Evolutionary conservation across 192 early-diverging fungal genomes (phyloP).

Genomic region (Backusella tuberculispora): DNA sequence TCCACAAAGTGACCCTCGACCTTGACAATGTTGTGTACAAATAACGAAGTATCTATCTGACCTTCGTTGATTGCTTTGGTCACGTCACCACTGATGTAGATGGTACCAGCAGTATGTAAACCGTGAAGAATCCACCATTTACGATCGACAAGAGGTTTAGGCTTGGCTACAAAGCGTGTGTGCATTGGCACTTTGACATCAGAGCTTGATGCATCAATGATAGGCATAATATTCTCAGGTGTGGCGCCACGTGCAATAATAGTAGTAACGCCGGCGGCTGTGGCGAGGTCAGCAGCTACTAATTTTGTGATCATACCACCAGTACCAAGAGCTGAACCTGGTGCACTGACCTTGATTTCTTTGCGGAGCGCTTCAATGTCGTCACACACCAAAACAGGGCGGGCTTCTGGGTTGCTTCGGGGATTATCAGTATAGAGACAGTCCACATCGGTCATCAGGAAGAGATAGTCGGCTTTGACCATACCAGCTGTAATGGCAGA

Average conservation of each 20-base stretch:
- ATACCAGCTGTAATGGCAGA: constrained; percentile 97
- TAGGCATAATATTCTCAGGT: constrained; percentile 77
- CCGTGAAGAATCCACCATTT: constrained; percentile 99
- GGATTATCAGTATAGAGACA: constrained; percentile 97
- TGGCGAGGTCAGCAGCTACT: constrained; percentile 95
- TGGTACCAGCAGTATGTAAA: constrained; percentile 81
- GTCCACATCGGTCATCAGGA: constrained; percentile 97
- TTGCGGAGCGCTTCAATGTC: constrained; percentile 84
- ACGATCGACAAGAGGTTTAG: constrained; percentile 85
- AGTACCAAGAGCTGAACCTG: constrained; percentile 90
- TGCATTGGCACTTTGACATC: constrained; percentile 57
- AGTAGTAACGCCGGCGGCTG: constrained; percentile 89
- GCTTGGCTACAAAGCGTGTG: constrained; percentile 87
- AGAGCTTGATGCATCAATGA: constrained; percentile 58
- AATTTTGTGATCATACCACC: constrained; percentile 99
- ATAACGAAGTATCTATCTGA: constrained; percentile 67
- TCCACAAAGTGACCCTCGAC: constrained; percentile 87
- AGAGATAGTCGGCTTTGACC: constrained; percentile 95
- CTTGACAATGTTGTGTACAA: constrained; percentile 82
- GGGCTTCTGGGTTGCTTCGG: constrained; percentile 83
- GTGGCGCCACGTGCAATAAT: constrained; percentile 83
- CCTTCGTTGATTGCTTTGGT: constrained; percentile 83
- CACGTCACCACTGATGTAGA: constrained; percentile 85
- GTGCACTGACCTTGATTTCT: constrained; percentile 78
- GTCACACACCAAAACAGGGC: constrained; percentile 79